Percentiles rank a stretch among this genome's conserved stretches.
phyloP scores from a whole-genome alignment of 2,329 filamentous ascomycete genomes.

The Zymoseptoria passerinii region DNA sequence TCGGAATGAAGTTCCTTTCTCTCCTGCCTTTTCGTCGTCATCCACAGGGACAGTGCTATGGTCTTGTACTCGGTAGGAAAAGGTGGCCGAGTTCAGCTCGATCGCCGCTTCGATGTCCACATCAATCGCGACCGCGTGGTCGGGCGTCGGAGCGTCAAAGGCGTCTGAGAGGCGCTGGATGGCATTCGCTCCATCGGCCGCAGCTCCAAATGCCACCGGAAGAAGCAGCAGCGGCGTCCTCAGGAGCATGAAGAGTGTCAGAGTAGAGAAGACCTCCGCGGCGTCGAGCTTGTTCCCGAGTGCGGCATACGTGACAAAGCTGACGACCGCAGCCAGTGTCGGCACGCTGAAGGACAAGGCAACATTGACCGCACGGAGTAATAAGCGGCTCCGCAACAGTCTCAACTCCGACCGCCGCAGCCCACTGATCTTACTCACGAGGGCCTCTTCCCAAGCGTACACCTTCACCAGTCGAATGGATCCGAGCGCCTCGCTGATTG shows the following conservation, averaged over 20 bases:
- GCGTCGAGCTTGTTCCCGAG: slow-evolving; percentile 2
- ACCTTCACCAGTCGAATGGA: not conserved
- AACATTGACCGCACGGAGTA: not conserved
- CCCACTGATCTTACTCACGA: not conserved
- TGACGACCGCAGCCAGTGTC: not conserved
- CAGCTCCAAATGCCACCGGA: slow-evolving; percentile 3
- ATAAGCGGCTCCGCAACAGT: not conserved
- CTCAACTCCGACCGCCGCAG: not conserved
- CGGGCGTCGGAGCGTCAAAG: not conserved
- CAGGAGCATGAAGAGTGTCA: slow-evolving; percentile 5
- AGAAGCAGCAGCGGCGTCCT: slow-evolving; percentile 4
- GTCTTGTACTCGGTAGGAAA: not conserved
- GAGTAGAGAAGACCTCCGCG: slow-evolving; percentile 2
- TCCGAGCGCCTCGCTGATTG: not conserved
- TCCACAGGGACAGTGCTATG: not conserved
- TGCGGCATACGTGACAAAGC: slow-evolving; percentile 3
- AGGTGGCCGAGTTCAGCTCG: not conserved
- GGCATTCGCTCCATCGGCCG: slow-evolving; percentile 2
- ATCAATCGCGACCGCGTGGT: not conserved
- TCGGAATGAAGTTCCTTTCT: not conserved
- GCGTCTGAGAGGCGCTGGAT: slow-evolving; percentile 1
- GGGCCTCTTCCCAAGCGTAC: not conserved
- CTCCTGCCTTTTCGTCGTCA: not conserved
- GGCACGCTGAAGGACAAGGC: not conserved
- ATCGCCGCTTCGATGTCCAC: not conserved